Evolutionary conservation across 441 rosid genomes (phyloP), one percentile per base, ranked within the genome.

Genomic region (Capsella rubella): DNA sequence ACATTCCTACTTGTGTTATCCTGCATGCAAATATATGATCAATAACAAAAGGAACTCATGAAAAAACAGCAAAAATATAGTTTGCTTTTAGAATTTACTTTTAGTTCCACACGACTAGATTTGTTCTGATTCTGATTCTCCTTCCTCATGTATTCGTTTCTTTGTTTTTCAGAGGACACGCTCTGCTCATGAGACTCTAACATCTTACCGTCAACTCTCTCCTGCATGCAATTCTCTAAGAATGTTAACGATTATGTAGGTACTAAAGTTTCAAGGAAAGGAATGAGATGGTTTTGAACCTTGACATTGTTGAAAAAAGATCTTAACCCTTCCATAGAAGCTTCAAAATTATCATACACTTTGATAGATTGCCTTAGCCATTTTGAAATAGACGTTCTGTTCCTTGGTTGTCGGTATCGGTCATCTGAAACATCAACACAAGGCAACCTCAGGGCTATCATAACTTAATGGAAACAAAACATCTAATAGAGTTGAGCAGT

Each of bases 351-450:
- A 60, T 86, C 93, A 67, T 87, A 83, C 71, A 77, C 81, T 72
- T 78, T 81, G 66, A 95, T 81, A 45, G 93, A 89, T 69, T 89
- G 90, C 88, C 90, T 91, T 67, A 93, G 87, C 99, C 99, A 93
- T 83, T 93, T 95, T 32, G 99, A 90, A 80, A 93, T 87, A 74
- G 89, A 78, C 43, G 76, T 64, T 77, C 79, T 82, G 67, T 93
- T 93, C 84, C 93, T 82, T 80, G 87, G 93, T 66, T 89, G 86
- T 75, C 61, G 79, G 82, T 83, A 95, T 47, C 98, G 91, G 80
- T 89, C 93, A 84, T 95, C 98, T 95, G 25, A 88, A 14, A 67
- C 60, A 78, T 18, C 76, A 67, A 71, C 60, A 67, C 70, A 78
- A 60, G 21, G 53, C 5, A 65, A 45, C 61, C 21, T 50, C 55